phyloP scores from a whole-genome alignment of 352 stramenopile genomes.

The Pythium monospermum region DNA sequence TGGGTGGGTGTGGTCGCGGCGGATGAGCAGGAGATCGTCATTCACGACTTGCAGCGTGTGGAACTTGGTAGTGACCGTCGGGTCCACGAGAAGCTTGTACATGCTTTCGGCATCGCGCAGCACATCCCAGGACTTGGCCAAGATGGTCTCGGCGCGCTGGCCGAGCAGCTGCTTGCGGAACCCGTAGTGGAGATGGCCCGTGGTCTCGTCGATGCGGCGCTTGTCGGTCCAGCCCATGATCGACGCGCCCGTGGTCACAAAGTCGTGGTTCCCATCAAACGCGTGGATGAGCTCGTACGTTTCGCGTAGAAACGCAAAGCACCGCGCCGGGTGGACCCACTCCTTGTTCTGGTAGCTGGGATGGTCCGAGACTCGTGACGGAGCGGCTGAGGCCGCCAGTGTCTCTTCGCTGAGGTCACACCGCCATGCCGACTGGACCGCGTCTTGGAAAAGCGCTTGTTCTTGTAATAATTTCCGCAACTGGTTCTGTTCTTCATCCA shows the following conservation, averaged over 20 bases:
- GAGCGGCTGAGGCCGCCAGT: constrained; percentile 25
- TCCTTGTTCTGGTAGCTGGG: too few relatives aligned
- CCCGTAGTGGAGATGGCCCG: constrained; percentile 47
- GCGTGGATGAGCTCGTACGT: constrained; percentile 45
- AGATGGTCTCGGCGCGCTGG: constrained; percentile 26
- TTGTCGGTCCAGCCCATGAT: constrained; percentile 62
- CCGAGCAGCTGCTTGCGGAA: constrained; percentile 46
- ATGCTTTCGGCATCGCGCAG: constrained; percentile 42
- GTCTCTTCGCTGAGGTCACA: constrained; percentile 28
- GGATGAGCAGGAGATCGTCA: constrained; percentile 47
- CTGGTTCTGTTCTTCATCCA: constrained; percentile 45
- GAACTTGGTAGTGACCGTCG: constrained; percentile 36
- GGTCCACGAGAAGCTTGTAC: constrained; percentile 40
- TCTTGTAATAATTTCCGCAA: constrained; percentile 47
- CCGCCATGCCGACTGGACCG: constrained; percentile 21
- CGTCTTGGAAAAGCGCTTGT: constrained; percentile 49
- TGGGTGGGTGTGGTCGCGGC: constrained; percentile 46
- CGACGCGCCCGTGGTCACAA: constrained; percentile 41
- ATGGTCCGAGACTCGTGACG: constrained; percentile 31
- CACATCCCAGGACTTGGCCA: constrained; percentile 49
- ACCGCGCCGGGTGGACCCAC: constrained; percentile 19
- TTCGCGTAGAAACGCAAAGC: constrained; percentile 48
- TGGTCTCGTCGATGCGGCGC: constrained; percentile 34
- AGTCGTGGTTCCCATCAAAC: constrained; percentile 39
- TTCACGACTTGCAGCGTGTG: constrained; percentile 44